These are phyloP conservation scores for Castanea sativa DNA, from an alignment of 306 rosid species.

Conservation along the genomic window DNA sequence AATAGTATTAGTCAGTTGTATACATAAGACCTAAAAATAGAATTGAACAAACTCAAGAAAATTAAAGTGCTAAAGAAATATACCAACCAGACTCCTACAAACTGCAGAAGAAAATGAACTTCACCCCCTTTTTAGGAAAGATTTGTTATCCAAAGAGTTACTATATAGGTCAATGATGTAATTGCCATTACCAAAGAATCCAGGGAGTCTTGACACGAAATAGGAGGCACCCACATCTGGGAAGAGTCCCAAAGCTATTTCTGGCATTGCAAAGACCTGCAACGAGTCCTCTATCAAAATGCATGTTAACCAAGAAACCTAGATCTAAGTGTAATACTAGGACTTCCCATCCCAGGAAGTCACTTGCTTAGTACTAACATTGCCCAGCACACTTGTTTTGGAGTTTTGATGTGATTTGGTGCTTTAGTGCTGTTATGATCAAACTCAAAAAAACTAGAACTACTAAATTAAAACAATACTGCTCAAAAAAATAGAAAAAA, in stretches of 20 bases:
- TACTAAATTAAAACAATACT: background rate
- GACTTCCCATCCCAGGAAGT: too few species aligned
- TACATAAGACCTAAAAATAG: too few species aligned
- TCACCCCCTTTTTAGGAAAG: conserved; percentile 5
- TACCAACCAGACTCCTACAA: background rate
- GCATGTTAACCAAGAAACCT: background rate
- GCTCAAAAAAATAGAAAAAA: background rate
- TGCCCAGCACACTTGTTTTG: too few species aligned
- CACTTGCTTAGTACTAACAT: too few species aligned
- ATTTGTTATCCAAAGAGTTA: background rate
- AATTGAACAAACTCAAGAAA: background rate
- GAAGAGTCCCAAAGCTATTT: conserved; percentile 88
- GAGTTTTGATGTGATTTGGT: too few species aligned
- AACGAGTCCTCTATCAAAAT: background rate
- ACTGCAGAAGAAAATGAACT: background rate
- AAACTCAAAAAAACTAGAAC: background rate
- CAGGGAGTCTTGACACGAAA: conserved; percentile 84
- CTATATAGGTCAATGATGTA: conserved; percentile 19
- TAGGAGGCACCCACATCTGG: conserved; percentile 95
- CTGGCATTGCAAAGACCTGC: conserved; percentile 98
- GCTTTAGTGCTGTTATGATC: too few species aligned
- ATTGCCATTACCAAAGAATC: conserved; percentile 73
- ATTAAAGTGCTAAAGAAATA: background rate
- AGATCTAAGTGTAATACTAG: too few species aligned
- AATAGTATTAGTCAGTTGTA: background rate